A percentile compares a stretch with the other conserved stretches of the same genome.
These are phyloP conservation scores for Calamus simplicifolius DNA, from an alignment of 176 grass and related monocot genomes.

Conservation along the genomic window DNA sequence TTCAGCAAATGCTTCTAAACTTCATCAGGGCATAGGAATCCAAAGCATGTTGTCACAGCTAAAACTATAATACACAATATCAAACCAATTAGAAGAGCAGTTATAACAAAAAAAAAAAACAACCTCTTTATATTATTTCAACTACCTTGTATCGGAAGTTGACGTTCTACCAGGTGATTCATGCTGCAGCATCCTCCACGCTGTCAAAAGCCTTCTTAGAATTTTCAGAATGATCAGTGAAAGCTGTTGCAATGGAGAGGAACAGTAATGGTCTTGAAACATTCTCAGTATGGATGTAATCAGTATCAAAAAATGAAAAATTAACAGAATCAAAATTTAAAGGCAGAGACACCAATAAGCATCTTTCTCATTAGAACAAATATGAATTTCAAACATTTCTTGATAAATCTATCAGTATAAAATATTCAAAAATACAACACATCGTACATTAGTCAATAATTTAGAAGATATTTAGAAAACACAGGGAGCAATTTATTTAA, in stretches of 20 bases:
- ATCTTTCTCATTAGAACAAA: no score
- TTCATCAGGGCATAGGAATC: no score
- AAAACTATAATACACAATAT: no score
- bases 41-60: no score
- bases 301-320: constrained; percentile 17
- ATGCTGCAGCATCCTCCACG: constrained; percentile 29
- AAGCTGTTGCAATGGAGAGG: constrained; percentile 60
- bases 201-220: constrained; percentile 26
- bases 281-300: constrained; percentile 19
- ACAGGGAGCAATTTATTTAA: no score
- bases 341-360: neutral
- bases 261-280: constrained; percentile 77
- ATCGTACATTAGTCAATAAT: no score
- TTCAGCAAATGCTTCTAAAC: no score
- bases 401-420: no score
- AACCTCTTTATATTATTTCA: constrained; percentile 14
- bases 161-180: constrained; percentile 41
- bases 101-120: constrained; percentile 6
- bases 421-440: no score
- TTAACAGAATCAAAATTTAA: constrained; percentile 11
- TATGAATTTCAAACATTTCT: no score
- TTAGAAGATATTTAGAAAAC: no score
- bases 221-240: constrained; percentile 44
- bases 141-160: constrained; percentile 42
- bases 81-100: neutral